Percentiles rank a stretch among this genome's conserved stretches.
Evolutionary conservation across 78 protist species (phyloP).

Genomic region (Dictyostelium firmibasis): DNA sequence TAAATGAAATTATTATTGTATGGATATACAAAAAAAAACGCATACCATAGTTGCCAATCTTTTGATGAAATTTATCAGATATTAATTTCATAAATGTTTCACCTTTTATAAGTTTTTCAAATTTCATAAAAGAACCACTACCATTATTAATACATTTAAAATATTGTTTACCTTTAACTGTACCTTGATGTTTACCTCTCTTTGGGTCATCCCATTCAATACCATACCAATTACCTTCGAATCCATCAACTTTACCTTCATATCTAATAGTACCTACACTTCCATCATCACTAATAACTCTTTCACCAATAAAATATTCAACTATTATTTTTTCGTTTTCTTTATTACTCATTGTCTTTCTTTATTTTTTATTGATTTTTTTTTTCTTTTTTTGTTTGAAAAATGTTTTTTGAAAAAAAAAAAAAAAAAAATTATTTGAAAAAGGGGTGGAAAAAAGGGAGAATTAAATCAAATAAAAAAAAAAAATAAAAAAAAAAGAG

Average conservation of each 20-base stretch:
- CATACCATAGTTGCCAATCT: conserved; percentile 25
- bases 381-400: too few species aligned
- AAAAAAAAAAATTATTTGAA: too few species aligned
- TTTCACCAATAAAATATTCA: conserved; percentile 22
- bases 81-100: not conserved
- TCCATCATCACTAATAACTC: conserved; percentile 37
- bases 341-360: not conserved
- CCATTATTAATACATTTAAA: conserved; percentile 19
- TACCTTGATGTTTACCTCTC: conserved; percentile 48
- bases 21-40: too few species aligned
- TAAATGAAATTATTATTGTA: too few species aligned
- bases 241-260: conserved; percentile 48
- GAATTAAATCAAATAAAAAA: too few species aligned
- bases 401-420: too few species aligned
- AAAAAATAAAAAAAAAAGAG: too few species aligned
- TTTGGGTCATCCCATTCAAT: conserved; percentile 43
- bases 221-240: conserved; percentile 66
- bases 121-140: conserved; percentile 51
- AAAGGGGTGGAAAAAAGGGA: too few species aligned
- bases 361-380: not conserved
- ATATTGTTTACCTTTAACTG: conserved; percentile 45
- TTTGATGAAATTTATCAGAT: not conserved
- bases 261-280: conserved; percentile 43
- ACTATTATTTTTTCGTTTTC: not conserved
- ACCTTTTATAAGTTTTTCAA: conserved; percentile 9